phyloP scores from a whole-genome alignment of 2,329 filamentous ascomycete species.

The Shiraia sp. region DNA sequence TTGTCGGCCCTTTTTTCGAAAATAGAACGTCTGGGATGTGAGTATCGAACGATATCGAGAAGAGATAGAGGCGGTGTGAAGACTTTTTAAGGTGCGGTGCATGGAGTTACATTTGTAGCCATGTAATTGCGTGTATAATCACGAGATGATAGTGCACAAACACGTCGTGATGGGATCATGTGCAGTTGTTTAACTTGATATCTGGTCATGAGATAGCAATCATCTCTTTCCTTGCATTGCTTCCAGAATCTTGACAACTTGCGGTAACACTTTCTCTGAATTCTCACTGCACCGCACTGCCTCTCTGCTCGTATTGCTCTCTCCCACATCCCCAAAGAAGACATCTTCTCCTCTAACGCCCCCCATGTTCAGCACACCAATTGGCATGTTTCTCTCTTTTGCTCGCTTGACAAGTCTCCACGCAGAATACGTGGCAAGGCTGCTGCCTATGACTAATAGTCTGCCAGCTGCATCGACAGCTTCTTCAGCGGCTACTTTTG shows the following conservation, averaged over 20 bases:
- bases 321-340: constrained; percentile 65
- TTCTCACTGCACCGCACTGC: constrained; percentile 48
- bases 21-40: no score
- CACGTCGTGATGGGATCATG: no score
- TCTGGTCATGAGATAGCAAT: neutral
- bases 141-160: no score
- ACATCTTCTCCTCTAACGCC: constrained; percentile 78
- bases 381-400: constrained; percentile 78
- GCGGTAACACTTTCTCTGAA: constrained; percentile 44
- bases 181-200: no score
- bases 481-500: constrained; percentile 77
- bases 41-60: no score
- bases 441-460: constrained; percentile 83
- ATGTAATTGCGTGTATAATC: no score
- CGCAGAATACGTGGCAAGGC: constrained; percentile 91
- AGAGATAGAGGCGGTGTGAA: no score
- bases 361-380: constrained; percentile 87
- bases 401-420: constrained; percentile 87
- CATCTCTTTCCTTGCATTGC: constrained; percentile 11
- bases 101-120: no score
- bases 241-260: constrained; percentile 32
- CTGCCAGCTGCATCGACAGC: constrained; percentile 74
- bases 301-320: constrained; percentile 40
- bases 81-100: no score
- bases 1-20: no score